Conservation (phyloP, 164 flowering plant genomes). For the Saururus chinensis region DNA sequence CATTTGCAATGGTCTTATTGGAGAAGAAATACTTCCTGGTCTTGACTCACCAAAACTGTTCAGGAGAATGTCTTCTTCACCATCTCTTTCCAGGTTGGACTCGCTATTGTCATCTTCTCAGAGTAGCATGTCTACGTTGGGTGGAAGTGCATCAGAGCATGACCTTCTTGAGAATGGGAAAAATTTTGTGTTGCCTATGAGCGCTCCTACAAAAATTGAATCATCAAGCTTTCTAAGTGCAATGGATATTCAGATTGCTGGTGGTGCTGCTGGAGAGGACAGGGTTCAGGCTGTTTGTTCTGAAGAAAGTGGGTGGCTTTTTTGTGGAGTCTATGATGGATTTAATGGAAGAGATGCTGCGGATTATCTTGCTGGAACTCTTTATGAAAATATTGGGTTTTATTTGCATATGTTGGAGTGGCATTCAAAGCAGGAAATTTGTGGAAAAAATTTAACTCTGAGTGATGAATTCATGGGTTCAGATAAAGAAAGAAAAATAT, state of each 20-base stretch:
- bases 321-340: slow-evolving; percentile 24
- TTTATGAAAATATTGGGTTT: slow-evolving; percentile 20
- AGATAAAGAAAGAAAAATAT: slow-evolving; percentile 3
- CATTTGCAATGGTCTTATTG: slow-evolving; percentile 21
- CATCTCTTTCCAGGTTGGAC: slow-evolving; percentile 24
- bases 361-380: slow-evolving; percentile 20
- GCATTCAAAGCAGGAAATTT: slow-evolving; percentile 7
- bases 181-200: slow-evolving; percentile 14
- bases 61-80: slow-evolving; percentile 19
- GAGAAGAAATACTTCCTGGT: slow-evolving; percentile 23
- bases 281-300: slow-evolving; percentile 23
- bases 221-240: slow-evolving; percentile 20
- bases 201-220: slow-evolving; percentile 19
- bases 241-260: slow-evolving; percentile 22
- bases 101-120: slow-evolving; percentile 15
- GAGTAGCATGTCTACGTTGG: slow-evolving; percentile 12
- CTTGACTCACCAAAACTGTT: slow-evolving; percentile 23
- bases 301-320: slow-evolving; percentile 23
- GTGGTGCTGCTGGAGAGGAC: slow-evolving; percentile 26
- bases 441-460: slow-evolving; percentile 3
- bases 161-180: slow-evolving; percentile 10
- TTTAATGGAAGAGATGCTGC: slow-evolving; percentile 27
- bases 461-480: slow-evolving; percentile 5
- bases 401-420: slow-evolving; percentile 20
- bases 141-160: slow-evolving; percentile 11